Conservation (phyloP, 306 rosid genomes). For the Cucurbita argyrosperma region DNA sequence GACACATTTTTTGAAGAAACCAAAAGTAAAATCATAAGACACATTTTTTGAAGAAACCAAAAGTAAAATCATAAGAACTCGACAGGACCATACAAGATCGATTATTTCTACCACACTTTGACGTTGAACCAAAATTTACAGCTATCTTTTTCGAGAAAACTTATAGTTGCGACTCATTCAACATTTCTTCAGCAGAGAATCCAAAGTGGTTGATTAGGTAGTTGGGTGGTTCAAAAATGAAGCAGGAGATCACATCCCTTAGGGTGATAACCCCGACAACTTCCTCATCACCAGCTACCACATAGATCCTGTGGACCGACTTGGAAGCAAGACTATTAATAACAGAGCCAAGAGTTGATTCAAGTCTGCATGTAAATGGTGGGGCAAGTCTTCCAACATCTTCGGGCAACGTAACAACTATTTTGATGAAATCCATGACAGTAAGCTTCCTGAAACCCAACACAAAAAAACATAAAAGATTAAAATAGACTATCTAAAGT, state of each 20-base stretch:
- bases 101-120: neutral
- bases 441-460: constrained; percentile 54
- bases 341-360: constrained; percentile 44
- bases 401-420: constrained; percentile 18
- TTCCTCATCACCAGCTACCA: constrained; percentile 29
- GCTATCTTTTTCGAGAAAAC: neutral
- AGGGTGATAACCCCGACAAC: constrained; percentile 66
- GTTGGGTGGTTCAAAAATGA: constrained; percentile 58
- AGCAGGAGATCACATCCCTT: constrained; percentile 89
- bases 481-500: neutral
- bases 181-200: constrained; percentile 50
- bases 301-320: constrained; percentile 71
- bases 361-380: constrained; percentile 56
- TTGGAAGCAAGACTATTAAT: constrained; percentile 58
- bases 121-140: constrained; percentile 8
- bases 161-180: constrained; percentile 23
- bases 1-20: too few species aligned
- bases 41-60: too few species aligned
- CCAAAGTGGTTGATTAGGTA: constrained; percentile 52
- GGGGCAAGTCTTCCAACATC: constrained; percentile 27
- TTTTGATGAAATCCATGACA: constrained; percentile 50
- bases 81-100: too few species aligned
- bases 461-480: neutral
- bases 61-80: too few species aligned
- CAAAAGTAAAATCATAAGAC: too few species aligned